Evolutionary conservation across 2,329 filamentous ascomycete species (phyloP).

Genomic region (Teratosphaeria viscida): DNA sequence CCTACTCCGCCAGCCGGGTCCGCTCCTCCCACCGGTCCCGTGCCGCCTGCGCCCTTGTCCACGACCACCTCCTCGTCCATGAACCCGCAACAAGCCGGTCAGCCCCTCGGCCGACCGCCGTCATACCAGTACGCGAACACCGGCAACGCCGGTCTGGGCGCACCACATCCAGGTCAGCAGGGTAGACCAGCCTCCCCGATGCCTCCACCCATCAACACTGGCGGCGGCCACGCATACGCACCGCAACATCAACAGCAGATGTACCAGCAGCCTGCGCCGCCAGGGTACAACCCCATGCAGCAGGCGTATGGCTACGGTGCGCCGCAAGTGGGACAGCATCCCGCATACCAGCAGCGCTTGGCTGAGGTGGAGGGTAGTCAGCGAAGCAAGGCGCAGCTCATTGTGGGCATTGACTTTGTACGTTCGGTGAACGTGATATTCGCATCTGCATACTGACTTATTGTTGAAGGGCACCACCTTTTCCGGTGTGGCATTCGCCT

Average conservation of each 20-base stretch:
- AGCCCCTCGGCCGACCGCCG: slow-evolving; percentile 50
- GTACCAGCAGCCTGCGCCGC: slow-evolving; percentile 28
- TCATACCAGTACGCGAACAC: slow-evolving; percentile 49
- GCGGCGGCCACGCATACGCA: slow-evolving; percentile 40
- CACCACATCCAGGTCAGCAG: slow-evolving; percentile 33
- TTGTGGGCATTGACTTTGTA: slow-evolving; percentile 98
- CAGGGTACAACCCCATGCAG: slow-evolving; percentile 28
- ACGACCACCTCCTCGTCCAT: slow-evolving; percentile 45
- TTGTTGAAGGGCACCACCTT: slow-evolving; percentile 79
- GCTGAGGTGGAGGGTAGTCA: slow-evolving; percentile 76
- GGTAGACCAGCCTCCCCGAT: slow-evolving; percentile 37
- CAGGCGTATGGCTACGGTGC: slow-evolving; percentile 13
- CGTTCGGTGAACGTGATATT: slow-evolving; percentile 23
- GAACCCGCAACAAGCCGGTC: slow-evolving; percentile 31
- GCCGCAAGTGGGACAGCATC: slow-evolving; percentile 8
- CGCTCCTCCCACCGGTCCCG: slow-evolving; percentile 6
- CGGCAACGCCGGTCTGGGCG: slow-evolving; percentile 25
- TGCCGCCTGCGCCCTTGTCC: slow-evolving; percentile 25
- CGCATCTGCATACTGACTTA: neutral
- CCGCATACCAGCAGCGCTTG: slow-evolving; percentile 9
- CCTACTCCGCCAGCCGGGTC: slow-evolving; percentile 4
- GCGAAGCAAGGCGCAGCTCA: slow-evolving; percentile 89
- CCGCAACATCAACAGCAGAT: slow-evolving; percentile 34
- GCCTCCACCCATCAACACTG: slow-evolving; percentile 36
- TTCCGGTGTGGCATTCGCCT: slow-evolving; percentile 87